Conservation (phyloP, 2,329 filamentous ascomycete genomes). For the Diaporthe helianthi region DNA sequence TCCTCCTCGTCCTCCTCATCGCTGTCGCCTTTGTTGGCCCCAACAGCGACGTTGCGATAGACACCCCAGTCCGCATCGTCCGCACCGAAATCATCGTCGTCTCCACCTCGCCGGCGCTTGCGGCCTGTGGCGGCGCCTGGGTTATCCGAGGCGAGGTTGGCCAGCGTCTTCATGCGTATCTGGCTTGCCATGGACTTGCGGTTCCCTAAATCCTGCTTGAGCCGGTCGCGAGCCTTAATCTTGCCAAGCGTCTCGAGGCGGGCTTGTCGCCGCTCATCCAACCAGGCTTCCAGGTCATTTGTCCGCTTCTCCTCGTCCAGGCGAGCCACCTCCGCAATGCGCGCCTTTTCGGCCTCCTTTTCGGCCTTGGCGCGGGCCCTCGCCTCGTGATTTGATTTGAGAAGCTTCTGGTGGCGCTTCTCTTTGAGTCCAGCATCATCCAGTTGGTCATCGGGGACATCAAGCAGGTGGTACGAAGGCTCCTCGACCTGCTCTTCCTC, state of each 20-base stretch:
- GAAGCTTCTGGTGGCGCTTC: conserved; percentile 88
- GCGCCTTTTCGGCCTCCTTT: conserved; percentile 90
- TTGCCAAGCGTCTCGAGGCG: conserved; percentile 75
- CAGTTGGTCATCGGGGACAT: conserved; percentile 88
- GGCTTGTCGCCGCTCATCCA: conserved; percentile 79
- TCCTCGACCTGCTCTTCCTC: conserved; percentile 81
- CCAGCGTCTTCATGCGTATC: conserved; percentile 97
- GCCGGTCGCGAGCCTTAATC: conserved; percentile 91
- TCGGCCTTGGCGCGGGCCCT: conserved; percentile 93
- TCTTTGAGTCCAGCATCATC: conserved; percentile 91
- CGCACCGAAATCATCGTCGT: conserved; percentile 95
- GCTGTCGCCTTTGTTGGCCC: conserved; percentile 72
- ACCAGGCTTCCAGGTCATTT: conserved; percentile 85
- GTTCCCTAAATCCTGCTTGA: conserved; percentile 94
- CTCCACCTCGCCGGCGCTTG: conserved; percentile 83
- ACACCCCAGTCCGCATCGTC: conserved; percentile 99
- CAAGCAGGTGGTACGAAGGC: conserved; percentile 86
- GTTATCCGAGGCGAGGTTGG: conserved; percentile 90
- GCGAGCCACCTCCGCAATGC: conserved; percentile 82
- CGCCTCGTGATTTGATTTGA: conserved; percentile 95
- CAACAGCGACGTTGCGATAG: conserved; percentile 89
- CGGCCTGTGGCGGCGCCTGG: conserved; percentile 66
- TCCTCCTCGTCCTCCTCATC: conserved; percentile 94
- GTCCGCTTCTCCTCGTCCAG: conserved; percentile 84
- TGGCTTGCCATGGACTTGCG: conserved; percentile 95